These are phyloP conservation scores for Erysimum cheiri DNA, from an alignment of 441 rosid species.

Conservation along the genomic window DNA sequence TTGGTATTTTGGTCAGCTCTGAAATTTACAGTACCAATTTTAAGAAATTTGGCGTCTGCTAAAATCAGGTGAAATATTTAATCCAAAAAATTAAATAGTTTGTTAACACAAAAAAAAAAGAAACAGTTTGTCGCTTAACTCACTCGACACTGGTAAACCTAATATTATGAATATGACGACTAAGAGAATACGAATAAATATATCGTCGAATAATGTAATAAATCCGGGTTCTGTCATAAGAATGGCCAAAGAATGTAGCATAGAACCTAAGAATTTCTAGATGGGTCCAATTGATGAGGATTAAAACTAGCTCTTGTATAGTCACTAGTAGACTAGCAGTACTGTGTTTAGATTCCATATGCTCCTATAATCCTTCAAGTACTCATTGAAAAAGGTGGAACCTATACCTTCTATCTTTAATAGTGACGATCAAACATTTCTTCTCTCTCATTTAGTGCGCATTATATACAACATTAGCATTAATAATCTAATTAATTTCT, in stretches of 20 bases:
- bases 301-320: constrained; percentile 20
- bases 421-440: constrained; percentile 36
- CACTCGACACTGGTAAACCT: no score
- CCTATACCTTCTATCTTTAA: constrained; percentile 43
- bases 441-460: constrained; percentile 37
- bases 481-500: neutral
- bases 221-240: constrained; percentile 26
- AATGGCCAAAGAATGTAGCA: constrained; percentile 44
- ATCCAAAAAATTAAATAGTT: neutral
- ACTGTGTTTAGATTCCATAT: constrained; percentile 46
- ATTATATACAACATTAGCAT: constrained; percentile 23
- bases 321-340: constrained; percentile 31
- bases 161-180: neutral
- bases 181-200: constrained; percentile 35
- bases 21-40: neutral
- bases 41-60: neutral
- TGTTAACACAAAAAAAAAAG: neutral
- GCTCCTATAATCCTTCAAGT: constrained; percentile 38
- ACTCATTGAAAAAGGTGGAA: constrained; percentile 42
- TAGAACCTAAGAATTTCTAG: constrained; percentile 19
- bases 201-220: constrained; percentile 25
- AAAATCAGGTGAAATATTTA: neutral
- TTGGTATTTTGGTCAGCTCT: neutral
- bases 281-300: constrained; percentile 39
- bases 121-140: no score